A percentile compares a stretch with the other conserved stretches of the same genome.
Evolutionary conservation across 495 filamentous ascomycete genomes (phyloP).

Genomic region (Daldinia concentrica): DNA sequence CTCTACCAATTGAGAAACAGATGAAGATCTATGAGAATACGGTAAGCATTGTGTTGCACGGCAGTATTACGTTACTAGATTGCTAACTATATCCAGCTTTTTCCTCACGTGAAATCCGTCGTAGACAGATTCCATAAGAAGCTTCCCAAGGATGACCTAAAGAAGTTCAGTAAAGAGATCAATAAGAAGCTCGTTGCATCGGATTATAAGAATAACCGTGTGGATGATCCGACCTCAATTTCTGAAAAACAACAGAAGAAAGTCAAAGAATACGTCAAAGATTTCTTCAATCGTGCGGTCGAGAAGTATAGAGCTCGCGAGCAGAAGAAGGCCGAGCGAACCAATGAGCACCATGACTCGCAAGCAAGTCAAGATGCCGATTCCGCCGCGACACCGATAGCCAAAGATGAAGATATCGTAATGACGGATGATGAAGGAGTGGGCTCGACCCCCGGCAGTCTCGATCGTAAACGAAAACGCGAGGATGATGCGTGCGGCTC

Average conservation of each 20-base stretch:
- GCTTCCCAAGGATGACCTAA: slow-evolving; percentile 86
- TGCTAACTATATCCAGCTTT: slow-evolving; percentile 65
- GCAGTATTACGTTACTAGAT: background rate
- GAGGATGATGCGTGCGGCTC: slow-evolving; percentile 52
- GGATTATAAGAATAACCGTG: slow-evolving; percentile 86
- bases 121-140: slow-evolving; percentile 86
- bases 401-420: slow-evolving; percentile 56
- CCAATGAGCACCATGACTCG: slow-evolving; percentile 33
- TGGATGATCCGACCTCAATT: slow-evolving; percentile 83
- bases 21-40: slow-evolving; percentile 94
- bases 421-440: slow-evolving; percentile 69
- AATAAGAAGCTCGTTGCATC: slow-evolving; percentile 87
- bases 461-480: slow-evolving; percentile 71
- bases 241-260: slow-evolving; percentile 80
- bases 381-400: slow-evolving; percentile 43
- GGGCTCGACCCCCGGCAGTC: slow-evolving; percentile 46
- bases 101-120: slow-evolving; percentile 83
- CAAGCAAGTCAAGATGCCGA: slow-evolving; percentile 43
- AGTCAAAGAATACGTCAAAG: slow-evolving; percentile 80
- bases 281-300: slow-evolving; percentile 86
- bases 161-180: slow-evolving; percentile 86
- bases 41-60: slow-evolving; percentile 58
- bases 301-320: slow-evolving; percentile 76
- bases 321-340: slow-evolving; percentile 66
- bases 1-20: slow-evolving; percentile 80